phyloP scores from a whole-genome alignment of 176 grass and related monocot genomes.

The Oryza officinalis region DNA sequence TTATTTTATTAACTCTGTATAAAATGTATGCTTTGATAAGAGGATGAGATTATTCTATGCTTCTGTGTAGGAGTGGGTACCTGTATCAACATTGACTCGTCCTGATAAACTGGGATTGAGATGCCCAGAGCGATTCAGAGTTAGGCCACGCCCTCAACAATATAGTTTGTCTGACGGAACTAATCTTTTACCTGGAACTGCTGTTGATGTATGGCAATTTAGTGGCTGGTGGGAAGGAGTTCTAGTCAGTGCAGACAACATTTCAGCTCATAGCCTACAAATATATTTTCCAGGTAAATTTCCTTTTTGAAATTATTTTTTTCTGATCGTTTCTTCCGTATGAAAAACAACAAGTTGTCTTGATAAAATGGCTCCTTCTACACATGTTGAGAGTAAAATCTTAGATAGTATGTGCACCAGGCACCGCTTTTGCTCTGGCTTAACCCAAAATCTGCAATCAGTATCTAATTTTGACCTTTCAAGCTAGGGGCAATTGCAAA shows the following conservation, averaged over 20 bases:
- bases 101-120: slow-evolving; percentile 80
- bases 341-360: background rate
- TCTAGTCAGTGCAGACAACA: slow-evolving; percentile 48
- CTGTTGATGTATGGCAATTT: slow-evolving; percentile 80
- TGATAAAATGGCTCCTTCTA: background rate
- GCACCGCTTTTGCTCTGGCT: background rate
- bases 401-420: background rate
- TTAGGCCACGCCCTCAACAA: slow-evolving; percentile 65
- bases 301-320: slow-evolving; percentile 22
- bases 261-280: slow-evolving; percentile 51
- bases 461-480: slow-evolving; percentile 2
- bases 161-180: slow-evolving; percentile 38
- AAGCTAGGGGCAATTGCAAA: too few relatives aligned
- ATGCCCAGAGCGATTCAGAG: slow-evolving; percentile 56
- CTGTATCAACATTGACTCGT: slow-evolving; percentile 66
- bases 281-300: slow-evolving; percentile 71
- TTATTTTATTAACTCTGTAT: background rate
- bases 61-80: slow-evolving; percentile 67
- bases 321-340: background rate
- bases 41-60: slow-evolving; percentile 4
- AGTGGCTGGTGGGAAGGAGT: slow-evolving; percentile 97
- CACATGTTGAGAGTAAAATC: background rate
- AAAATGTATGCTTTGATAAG: slow-evolving; percentile 18
- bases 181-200: slow-evolving; percentile 62
- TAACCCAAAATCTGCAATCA: background rate